Evolutionary conservation across 257 asterid genomes (phyloP), one percentile per base, ranked within the genome.

Genomic region (Nicotiana paniculata): DNA sequence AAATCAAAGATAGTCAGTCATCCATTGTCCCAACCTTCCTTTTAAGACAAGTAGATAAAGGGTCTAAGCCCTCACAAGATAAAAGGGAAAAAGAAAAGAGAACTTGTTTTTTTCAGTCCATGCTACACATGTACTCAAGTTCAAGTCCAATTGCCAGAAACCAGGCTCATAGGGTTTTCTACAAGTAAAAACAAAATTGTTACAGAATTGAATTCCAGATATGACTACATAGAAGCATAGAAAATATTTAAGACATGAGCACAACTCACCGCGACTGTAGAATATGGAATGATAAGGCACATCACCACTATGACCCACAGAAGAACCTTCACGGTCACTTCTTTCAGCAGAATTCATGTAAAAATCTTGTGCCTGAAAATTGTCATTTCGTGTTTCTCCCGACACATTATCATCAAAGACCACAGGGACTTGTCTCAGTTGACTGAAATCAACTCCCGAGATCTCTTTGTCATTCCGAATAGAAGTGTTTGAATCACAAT

Each of bases 221-320:
- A 75, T 75, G 63, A 75, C 39, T 75, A 51, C 18, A 28, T n/a
- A 28, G 63, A 24, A 66, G 26, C 33, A 1, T n/a, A 66, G 26
- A 37, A 76, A 63, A 35, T 24, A 48, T 33, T 28, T 46, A 84
- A 82, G 63, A 43, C 46, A 61, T 21, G 79, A 61, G 54, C 32
- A 61, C 18, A 65, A 86, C 91, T 70, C 78, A 93, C 99, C 97
- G 83, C 48, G 91, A 78, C 89, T 76, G 86, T 84, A 87, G 85
- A 89, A 94, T 80, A 93, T 93, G 81, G 98, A 96, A 83, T 59
- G 87, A 48, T 82, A 85, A 24, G 93, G 93, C 81, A 80, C 84
- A 81, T 82, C 90, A 62, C 83, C 90, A 69, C 85, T 82, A 77
- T 79, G 58, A 84, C 54, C 69, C 88, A 77, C 54, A 48, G 88